phyloP scores from a whole-genome alignment of 768 basidiomycete genomes.

The Termitomyces bulborhizus region DNA sequence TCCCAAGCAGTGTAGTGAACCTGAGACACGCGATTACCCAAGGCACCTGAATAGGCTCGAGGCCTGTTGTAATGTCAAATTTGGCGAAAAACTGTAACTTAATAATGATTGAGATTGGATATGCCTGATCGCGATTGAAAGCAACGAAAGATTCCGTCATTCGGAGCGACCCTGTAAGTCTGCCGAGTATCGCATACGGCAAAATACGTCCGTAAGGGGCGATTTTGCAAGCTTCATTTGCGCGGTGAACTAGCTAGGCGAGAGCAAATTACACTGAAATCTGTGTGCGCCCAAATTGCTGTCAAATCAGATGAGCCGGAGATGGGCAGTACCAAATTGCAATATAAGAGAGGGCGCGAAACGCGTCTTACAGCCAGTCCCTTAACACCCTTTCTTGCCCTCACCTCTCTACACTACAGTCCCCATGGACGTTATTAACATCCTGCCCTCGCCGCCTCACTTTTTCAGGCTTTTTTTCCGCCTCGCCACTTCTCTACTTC shows the following conservation, averaged over 20 bases:
- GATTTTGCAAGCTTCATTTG: constrained; percentile 7
- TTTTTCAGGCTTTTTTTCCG: constrained; percentile 43
- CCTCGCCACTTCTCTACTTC: constrained; percentile 39
- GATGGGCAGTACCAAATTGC: constrained; percentile 7
- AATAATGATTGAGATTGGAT: constrained; percentile 11
- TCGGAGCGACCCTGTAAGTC: constrained; percentile 17
- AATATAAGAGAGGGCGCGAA: constrained; percentile 13
- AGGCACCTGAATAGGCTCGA: constrained; percentile 1
- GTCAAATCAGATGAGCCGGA: constrained; percentile 17
- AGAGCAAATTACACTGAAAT: constrained; percentile 6
- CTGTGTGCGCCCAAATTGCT: constrained; percentile 10
- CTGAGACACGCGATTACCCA: constrained; percentile 1
- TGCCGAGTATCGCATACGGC: constrained; percentile 14
- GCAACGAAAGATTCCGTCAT: constrained; percentile 25
- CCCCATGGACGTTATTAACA: constrained; percentile 33
- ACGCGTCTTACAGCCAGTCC: constrained; percentile 4
- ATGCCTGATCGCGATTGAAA: constrained; percentile 16
- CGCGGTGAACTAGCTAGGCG: constrained; percentile 11
- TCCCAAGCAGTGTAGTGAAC: too few species aligned
- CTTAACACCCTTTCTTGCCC: background rate
- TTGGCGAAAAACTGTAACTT: constrained; percentile 9
- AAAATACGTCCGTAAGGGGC: constrained; percentile 21
- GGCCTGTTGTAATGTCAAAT: constrained; percentile 8
- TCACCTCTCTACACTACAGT: constrained; percentile 1
- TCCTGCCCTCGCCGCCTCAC: constrained; percentile 50